Percentiles rank a stretch among this genome's conserved stretches.
Evolutionary conservation across 2,329 filamentous ascomycete species (phyloP).

Genomic region (Aspergillus felis): DNA sequence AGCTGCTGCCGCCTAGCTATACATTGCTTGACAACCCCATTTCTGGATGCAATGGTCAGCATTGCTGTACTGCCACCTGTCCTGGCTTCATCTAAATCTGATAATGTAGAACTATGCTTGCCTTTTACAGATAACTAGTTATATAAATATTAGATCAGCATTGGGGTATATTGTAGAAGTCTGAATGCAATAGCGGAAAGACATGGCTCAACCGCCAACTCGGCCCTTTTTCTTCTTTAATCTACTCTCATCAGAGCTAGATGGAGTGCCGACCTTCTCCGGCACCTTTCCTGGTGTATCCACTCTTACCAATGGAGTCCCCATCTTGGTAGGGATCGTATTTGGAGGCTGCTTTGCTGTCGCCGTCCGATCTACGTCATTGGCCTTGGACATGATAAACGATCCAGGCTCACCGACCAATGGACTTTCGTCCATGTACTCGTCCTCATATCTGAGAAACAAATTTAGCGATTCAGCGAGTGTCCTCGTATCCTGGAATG

Average conservation of each 20-base stretch:
- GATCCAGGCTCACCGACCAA: constrained; percentile 60
- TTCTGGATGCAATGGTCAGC: background rate
- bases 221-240: constrained; percentile 35
- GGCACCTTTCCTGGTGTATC: constrained; percentile 29
- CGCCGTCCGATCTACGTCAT: constrained; percentile 25
- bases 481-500: constrained; percentile 36
- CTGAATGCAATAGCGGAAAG: constrained; percentile 1
- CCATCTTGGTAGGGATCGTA: constrained; percentile 14
- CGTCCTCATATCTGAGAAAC: constrained; percentile 52
- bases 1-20: background rate
- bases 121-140: background rate
- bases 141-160: background rate
- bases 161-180: constrained; percentile 19
- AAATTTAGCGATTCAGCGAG: constrained; percentile 49
- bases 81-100: background rate
- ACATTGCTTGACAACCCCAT: background rate
- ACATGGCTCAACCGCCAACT: constrained; percentile 20
- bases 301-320: constrained; percentile 31
- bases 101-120: background rate
- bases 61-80: background rate
- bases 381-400: constrained; percentile 52
- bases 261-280: constrained; percentile 30
- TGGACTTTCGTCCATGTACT: constrained; percentile 63
- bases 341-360: constrained; percentile 17
- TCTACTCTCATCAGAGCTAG: constrained; percentile 35